Conservation (phyloP, 768 basidiomycete species). For the Phanerodontia chrysosporium region DNA sequence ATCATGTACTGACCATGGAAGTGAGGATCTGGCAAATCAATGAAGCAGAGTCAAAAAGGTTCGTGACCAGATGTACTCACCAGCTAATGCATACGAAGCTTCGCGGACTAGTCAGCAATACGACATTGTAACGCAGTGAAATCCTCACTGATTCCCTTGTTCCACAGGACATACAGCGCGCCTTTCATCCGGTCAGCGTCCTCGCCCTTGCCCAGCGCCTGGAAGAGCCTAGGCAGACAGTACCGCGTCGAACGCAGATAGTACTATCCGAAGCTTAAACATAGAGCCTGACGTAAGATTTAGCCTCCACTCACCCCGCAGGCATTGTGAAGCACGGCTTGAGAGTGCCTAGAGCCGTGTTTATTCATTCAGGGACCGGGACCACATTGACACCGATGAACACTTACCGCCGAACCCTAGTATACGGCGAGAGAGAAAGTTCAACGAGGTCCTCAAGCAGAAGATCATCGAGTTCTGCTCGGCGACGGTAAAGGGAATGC, state of each 20-base stretch:
- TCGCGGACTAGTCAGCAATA: constrained; percentile 12
- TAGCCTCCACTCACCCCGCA: constrained; percentile 47
- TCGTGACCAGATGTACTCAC: constrained; percentile 31
- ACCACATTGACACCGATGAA: background rate
- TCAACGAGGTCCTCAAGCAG: constrained; percentile 66
- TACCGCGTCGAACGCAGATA: constrained; percentile 70
- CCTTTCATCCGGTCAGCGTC: constrained; percentile 97
- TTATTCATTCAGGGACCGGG: background rate
- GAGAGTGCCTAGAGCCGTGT: constrained; percentile 54
- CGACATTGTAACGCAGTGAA: background rate
- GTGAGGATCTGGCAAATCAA: constrained; percentile 41
- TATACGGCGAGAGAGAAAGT: constrained; percentile 76
- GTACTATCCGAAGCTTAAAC: constrained; percentile 38
- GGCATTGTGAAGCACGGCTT: constrained; percentile 58
- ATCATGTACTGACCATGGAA: constrained; percentile 56
- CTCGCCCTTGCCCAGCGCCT: constrained; percentile 63
- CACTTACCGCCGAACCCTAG: constrained; percentile 65
- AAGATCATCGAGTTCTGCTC: constrained; percentile 69
- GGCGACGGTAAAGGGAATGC: constrained; percentile 69
- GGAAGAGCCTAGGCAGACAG: constrained; percentile 55
- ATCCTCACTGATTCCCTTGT: constrained; percentile 60
- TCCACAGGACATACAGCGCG: constrained; percentile 75
- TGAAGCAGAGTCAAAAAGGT: background rate
- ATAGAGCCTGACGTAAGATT: background rate
- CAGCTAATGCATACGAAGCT: constrained; percentile 69